Base-by-base conservation (phyloP, 1,284 basidiomycete genomes). In the Irpex sp. region DNA sequence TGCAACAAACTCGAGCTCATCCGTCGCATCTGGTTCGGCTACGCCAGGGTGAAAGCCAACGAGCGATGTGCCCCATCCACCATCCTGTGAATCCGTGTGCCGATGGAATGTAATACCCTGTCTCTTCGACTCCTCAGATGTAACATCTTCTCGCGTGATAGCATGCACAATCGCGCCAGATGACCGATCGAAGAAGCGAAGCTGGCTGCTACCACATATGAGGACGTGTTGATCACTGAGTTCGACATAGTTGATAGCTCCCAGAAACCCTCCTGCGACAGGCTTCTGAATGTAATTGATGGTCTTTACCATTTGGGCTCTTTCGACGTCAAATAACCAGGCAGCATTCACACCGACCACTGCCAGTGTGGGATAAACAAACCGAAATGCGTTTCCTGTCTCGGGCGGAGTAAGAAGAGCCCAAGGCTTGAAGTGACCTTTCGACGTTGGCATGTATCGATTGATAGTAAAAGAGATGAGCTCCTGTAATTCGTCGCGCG, bases 341-440 rank as follows among this genome's bases (percentile, higher is more conserved):
- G 82, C 83, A 35, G 73, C 72, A 11, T 76, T 70, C 0, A 73
- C 68, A 31, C 75, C 74, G 1, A 81, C 80, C 2, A 84, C 81
- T 1, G 89, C 73, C 4, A 93, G 75, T 4, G 79, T 83, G 1
- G 90, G 89, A 68, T 86, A 88, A 4, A 85, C 84, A 66, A 90
- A 84, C 4, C 89, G 84, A 70, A 83, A 91, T 0, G 89, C 89
- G 1, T 78, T 76, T 1, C 83, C 82, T 5, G 57, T 47, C 47
- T 79, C 77, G 4, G 83, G 81, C 56, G 81, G 74, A 1, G 68
- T 61, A 61, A 90, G 72, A 13, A 86, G 72, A 0, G 83, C 82
- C 82, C 86, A 88, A 0, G 88, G 83, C 56, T 71, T 75, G 69
- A 90, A 89, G 64, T 80, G 82, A 0, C 84, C 85, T 55, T 61